phyloP scores from a whole-genome alignment of 345 rosid species.

The Camelina laxa region DNA sequence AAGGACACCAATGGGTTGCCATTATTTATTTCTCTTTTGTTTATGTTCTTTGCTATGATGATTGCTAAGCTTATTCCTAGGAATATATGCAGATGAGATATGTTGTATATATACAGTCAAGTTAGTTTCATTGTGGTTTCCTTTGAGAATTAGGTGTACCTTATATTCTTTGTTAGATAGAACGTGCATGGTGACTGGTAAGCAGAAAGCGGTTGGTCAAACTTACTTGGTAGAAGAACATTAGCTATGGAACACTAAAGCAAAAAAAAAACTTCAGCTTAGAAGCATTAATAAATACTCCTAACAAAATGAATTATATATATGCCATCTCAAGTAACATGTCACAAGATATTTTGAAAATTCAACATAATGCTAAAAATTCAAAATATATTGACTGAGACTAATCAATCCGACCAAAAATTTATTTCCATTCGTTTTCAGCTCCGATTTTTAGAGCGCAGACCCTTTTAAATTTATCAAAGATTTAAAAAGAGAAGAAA shows the following conservation, averaged over 20 bases:
- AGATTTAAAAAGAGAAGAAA: not conserved
- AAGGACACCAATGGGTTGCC: not conserved
- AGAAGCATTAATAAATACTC: not conserved
- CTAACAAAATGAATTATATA: too few species aligned
- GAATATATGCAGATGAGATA: too few species aligned
- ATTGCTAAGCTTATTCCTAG: conserved; percentile 1
- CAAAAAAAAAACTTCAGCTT: too few species aligned
- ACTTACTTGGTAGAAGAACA: not conserved
- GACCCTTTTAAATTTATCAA: not conserved
- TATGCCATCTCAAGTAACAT: not conserved
- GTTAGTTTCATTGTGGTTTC: not conserved
- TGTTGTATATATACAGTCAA: too few species aligned
- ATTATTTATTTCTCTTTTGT: not conserved
- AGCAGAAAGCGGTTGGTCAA: conserved; percentile 17
- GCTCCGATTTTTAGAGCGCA: not conserved
- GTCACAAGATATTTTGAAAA: not conserved
- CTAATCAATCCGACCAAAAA: not conserved
- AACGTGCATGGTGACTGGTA: conserved; percentile 10
- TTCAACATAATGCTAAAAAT: not conserved
- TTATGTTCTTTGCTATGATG: not conserved
- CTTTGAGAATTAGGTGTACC: conserved; percentile 20
- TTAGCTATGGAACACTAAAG: not conserved
- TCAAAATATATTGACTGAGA: not conserved
- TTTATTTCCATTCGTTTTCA: not conserved
- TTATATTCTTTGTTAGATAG: not conserved